Evolutionary conservation across 1,284 basidiomycete species (phyloP).

Genomic region (Inonotus hispidus): DNA sequence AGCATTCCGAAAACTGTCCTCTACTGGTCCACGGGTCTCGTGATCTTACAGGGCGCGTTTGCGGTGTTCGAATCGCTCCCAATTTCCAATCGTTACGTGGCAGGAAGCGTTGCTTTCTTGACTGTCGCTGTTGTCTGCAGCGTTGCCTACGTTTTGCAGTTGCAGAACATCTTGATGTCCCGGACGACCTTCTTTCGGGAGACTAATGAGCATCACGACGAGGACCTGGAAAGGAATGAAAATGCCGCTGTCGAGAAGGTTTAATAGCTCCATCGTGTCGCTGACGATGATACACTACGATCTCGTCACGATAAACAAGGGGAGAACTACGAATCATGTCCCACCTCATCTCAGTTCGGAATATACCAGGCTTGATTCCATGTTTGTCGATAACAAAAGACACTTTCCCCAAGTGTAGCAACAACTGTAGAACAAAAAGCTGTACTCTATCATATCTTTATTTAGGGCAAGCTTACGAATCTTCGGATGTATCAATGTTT

Average conservation of each 20-base stretch:
- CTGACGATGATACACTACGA: not conserved
- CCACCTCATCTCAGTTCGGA: not conserved
- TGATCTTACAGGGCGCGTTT: conserved; percentile 5
- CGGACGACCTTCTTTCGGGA: not conserved
- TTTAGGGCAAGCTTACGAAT: no score
- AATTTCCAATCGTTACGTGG: conserved; percentile 1
- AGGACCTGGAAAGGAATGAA: not conserved
- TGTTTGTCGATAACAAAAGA: not conserved
- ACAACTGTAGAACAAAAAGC: not conserved
- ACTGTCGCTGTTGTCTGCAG: not conserved
- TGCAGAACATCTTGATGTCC: not conserved
- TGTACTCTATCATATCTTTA: not conserved
- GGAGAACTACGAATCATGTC: not conserved
- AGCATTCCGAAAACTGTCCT: conserved; percentile 18
- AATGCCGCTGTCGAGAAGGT: not conserved
- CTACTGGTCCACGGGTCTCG: conserved; percentile 13
- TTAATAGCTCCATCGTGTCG: not conserved
- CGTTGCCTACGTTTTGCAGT: not conserved
- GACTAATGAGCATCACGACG: not conserved
- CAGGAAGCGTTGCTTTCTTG: not conserved
- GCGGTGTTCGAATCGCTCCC: not conserved
- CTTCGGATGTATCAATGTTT: no score
- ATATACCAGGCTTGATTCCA: not conserved
- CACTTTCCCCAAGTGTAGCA: not conserved
- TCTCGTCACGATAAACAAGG: not conserved